Percentiles rank a stretch among this genome's conserved stretches.
phyloP scores from a whole-genome alignment of 2,329 filamentous ascomycete genomes.

The Ceratocystis cacaofunesta region DNA sequence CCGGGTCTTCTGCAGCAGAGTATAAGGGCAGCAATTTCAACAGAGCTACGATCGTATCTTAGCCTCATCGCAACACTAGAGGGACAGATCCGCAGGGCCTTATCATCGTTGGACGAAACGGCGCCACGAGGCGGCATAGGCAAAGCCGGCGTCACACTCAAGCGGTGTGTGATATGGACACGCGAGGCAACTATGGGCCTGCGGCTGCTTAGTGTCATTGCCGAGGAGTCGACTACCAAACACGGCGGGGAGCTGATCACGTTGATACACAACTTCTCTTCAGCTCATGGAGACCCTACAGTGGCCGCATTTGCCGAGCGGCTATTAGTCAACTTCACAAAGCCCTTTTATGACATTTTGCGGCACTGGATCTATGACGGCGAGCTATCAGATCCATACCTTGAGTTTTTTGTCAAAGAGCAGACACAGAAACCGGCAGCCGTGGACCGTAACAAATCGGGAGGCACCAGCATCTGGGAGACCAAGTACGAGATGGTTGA shows the following conservation, averaged over 20 bases:
- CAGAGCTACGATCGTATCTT: constrained; percentile 77
- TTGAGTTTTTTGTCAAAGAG: constrained; percentile 89
- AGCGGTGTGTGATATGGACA: constrained; percentile 93
- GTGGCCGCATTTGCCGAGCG: constrained; percentile 87
- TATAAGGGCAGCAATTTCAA: constrained; percentile 68
- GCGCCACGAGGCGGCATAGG: constrained; percentile 57
- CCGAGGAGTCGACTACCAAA: constrained; percentile 69
- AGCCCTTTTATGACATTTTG: constrained; percentile 92
- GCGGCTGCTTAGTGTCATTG: constrained; percentile 82
- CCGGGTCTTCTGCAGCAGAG: constrained; percentile 85
- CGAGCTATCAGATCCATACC: constrained; percentile 88
- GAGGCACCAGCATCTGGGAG: constrained; percentile 87
- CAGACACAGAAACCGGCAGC: constrained; percentile 30
- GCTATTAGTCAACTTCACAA: constrained; percentile 69
- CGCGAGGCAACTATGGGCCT: constrained; percentile 92
- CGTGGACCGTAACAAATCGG: constrained; percentile 32
- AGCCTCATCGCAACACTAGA: constrained; percentile 84
- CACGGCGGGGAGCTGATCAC: constrained; percentile 87
- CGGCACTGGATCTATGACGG: constrained; percentile 97
- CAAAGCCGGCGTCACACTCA: constrained; percentile 81
- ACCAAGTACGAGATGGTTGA: constrained; percentile 43
- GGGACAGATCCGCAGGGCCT: constrained; percentile 71
- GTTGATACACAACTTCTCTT: constrained; percentile 82
- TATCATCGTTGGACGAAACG: constrained; percentile 56
- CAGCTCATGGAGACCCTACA: constrained; percentile 87